A percentile compares a stretch with the other conserved stretches of the same genome.
Evolutionary conservation across 176 grass and related monocot species (phyloP).

Genomic region (Zea luxurians): DNA sequence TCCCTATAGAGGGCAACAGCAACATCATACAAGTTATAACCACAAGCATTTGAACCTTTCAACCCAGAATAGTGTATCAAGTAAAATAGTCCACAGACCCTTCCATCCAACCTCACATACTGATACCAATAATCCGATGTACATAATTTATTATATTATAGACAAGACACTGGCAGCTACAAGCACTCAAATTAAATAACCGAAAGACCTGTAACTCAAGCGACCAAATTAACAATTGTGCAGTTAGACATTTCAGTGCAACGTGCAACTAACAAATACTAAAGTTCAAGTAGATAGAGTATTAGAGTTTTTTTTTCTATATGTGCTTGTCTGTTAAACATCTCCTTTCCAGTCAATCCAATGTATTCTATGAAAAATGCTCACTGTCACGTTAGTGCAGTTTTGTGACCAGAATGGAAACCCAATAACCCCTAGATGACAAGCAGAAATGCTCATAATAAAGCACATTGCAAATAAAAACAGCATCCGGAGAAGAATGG

Average conservation of each 20-base stretch:
- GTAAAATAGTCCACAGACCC: neutral
- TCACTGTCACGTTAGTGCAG: neutral
- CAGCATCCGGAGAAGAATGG: neutral
- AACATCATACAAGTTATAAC: neutral
- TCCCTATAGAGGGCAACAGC: slow-evolving; percentile 49
- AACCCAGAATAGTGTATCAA: slow-evolving; percentile 8
- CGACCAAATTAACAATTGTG: slow-evolving; percentile 1
- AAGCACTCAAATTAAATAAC: neutral
- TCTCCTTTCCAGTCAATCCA: neutral
- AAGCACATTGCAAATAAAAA: neutral
- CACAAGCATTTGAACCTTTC: neutral
- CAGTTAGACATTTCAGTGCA: neutral
- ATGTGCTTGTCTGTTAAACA: neutral
- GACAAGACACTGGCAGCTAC: neutral
- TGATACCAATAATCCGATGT: neutral
- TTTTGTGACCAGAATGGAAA: neutral
- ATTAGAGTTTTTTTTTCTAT: neutral
- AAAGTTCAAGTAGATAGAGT: neutral
- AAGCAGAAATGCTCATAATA: neutral
- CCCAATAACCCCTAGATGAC: neutral
- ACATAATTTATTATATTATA: slow-evolving; percentile 1
- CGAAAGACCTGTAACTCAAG: neutral
- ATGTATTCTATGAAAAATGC: neutral
- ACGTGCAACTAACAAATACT: neutral
- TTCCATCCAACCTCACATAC: neutral